phyloP scores from a whole-genome alignment of 257 asterid genomes.

The Solanum phureja region DNA sequence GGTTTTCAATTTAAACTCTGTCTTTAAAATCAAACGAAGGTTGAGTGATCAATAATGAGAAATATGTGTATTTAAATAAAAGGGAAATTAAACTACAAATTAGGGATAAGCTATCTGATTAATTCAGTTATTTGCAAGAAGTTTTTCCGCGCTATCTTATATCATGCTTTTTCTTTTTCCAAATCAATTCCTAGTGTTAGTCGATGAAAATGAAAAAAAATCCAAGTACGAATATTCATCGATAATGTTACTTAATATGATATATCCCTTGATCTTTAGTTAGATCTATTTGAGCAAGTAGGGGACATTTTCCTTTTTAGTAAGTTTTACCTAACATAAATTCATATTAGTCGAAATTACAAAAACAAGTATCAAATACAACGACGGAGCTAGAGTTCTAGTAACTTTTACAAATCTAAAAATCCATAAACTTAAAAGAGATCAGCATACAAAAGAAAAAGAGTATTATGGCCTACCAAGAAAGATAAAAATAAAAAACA shows the following conservation, averaged over 20 bases:
- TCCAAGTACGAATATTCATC: not conserved
- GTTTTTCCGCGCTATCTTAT: no score
- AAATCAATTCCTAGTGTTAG: not conserved
- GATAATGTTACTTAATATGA: not conserved
- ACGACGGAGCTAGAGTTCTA: not conserved
- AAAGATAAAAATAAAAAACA: not conserved
- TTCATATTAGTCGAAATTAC: not conserved
- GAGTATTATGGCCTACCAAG: not conserved
- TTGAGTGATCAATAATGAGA: not conserved
- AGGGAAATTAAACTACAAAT: not conserved
- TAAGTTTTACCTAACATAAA: not conserved
- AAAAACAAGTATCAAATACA: not conserved
- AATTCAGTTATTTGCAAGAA: no score
- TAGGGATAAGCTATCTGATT: fast-evolving
- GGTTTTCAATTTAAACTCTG: no score
- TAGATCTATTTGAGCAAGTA: not conserved
- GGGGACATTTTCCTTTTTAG: not conserved
- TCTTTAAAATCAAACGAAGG: not conserved
- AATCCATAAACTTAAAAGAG: not conserved
- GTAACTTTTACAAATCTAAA: not conserved
- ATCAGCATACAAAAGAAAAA: not conserved
- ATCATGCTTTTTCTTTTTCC: not conserved
- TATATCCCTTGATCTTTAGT: not conserved
- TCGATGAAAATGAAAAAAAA: not conserved
- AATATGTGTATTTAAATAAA: no score